These are phyloP conservation scores for Mycena floridula DNA, from an alignment of 768 basidiomycete species.

Conservation along the genomic window DNA sequence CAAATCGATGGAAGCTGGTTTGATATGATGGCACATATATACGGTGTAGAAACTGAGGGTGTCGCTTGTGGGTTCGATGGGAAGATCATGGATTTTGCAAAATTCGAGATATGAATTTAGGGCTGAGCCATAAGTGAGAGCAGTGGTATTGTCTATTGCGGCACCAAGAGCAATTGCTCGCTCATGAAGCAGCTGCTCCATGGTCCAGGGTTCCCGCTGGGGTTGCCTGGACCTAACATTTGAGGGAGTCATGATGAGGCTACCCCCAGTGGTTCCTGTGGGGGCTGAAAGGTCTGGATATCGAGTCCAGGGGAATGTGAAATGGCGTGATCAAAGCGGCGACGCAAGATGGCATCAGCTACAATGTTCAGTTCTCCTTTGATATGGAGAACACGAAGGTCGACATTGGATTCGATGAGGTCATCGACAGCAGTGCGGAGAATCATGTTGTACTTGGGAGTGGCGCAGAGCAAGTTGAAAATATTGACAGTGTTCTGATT, in stretches of 20 bases:
- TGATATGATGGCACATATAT: constrained; percentile 30
- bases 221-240: constrained; percentile 19
- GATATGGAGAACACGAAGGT: constrained; percentile 20
- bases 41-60: constrained; percentile 15
- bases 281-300: constrained; percentile 5
- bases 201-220: constrained; percentile 20
- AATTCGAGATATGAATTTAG: constrained; percentile 33
- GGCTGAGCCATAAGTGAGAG: constrained; percentile 21
- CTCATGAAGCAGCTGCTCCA: constrained; percentile 19
- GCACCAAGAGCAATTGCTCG: no score
- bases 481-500: constrained; percentile 14
- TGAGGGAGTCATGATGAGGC: constrained; percentile 9
- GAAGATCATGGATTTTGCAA: constrained; percentile 20
- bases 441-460: constrained; percentile 18
- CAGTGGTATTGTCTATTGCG: constrained; percentile 19
- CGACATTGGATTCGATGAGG: constrained; percentile 2
- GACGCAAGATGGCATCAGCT: constrained; percentile 25
- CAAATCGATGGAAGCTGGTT: constrained; percentile 24
- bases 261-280: constrained; percentile 17
- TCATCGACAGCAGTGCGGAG: constrained; percentile 13
- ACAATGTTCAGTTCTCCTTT: constrained; percentile 17
- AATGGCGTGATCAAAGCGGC: neutral
- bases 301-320: neutral
- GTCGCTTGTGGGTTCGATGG: constrained; percentile 25
- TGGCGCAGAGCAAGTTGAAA: constrained; percentile 9